Evolutionary conservation across 106 monocot species (phyloP).

Genomic region (Allium cepa): DNA sequence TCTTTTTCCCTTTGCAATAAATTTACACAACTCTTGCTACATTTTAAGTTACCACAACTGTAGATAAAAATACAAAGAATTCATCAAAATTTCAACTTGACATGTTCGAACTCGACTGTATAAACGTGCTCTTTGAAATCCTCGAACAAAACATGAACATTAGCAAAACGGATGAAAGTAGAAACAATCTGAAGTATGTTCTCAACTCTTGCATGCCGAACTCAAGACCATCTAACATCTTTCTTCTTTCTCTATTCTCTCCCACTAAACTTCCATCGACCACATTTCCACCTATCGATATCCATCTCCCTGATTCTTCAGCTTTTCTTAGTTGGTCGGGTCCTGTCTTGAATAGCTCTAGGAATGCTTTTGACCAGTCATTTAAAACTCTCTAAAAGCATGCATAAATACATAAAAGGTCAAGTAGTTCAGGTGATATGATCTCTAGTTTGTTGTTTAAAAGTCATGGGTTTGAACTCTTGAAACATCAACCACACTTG

Average conservation of each 20-base stretch:
- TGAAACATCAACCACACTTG: too few species aligned
- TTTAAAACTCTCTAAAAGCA: conserved; percentile 52
- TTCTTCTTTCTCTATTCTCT: conserved; percentile 10
- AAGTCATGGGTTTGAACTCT: too few species aligned
- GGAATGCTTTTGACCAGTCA: conserved; percentile 67
- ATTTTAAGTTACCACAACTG: too few species aligned
- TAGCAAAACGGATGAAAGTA: conserved; percentile 70
- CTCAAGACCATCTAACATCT: conserved; percentile 49
- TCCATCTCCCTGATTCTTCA: conserved; percentile 9
- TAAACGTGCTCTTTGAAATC: conserved; percentile 71
- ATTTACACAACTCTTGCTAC: too few species aligned
- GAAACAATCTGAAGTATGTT: conserved; percentile 81
- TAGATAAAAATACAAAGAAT: too few species aligned
- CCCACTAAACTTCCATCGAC: conserved; percentile 13
- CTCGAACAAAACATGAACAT: conserved; percentile 98
- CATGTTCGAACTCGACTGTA: conserved; percentile 14
- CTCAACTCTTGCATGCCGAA: conserved; percentile 81
- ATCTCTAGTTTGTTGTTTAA: neutral
- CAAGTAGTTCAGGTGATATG: too few species aligned
- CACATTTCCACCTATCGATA: conserved; percentile 18
- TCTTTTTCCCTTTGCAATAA: too few species aligned
- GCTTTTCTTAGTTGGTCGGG: conserved; percentile 21
- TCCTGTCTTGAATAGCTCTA: conserved; percentile 52
- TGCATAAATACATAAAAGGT: neutral
- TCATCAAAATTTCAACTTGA: conserved; percentile 11